A percentile compares a stretch with the other conserved stretches of the same genome.
Evolutionary conservation across 176 grass and related monocot genomes (phyloP).

Genomic region (Tillandsia fasciculata): DNA sequence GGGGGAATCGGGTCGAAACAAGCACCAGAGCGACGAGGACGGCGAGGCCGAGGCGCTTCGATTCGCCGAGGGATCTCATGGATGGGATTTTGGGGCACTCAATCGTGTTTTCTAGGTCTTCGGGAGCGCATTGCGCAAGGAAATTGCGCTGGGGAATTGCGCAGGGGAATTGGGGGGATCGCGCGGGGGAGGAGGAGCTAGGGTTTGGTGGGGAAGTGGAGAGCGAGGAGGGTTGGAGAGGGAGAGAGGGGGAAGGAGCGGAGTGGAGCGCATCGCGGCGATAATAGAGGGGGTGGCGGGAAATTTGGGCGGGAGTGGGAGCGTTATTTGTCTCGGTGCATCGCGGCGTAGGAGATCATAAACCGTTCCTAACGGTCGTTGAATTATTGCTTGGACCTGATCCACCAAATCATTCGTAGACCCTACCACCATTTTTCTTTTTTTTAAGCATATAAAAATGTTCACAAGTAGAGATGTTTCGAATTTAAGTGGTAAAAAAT

Average conservation of each 20-base stretch:
- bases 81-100: too few species aligned
- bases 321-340: neutral
- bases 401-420: too few species aligned
- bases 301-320: neutral
- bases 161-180: neutral
- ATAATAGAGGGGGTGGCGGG: conserved; percentile 4
- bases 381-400: too few species aligned
- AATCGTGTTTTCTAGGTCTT: neutral
- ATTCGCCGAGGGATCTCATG: neutral
- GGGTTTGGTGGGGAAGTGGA: neutral
- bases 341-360: neutral
- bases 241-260: neutral
- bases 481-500: too few species aligned
- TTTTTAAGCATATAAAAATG: too few species aligned
- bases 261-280: neutral
- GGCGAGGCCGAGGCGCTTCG: neutral
- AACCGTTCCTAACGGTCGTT: too few species aligned
- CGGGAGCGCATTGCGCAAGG: neutral
- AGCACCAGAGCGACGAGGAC: neutral
- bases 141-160: neutral
- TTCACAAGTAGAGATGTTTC: too few species aligned
- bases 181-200: neutral
- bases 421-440: too few species aligned
- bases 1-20: conserved; percentile 11
- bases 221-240: neutral